Evolutionary conservation across 2,329 filamentous ascomycete genomes (phyloP), one percentile per base, ranked within the genome.

Genomic region (Trichoderma semiorbis): DNA sequence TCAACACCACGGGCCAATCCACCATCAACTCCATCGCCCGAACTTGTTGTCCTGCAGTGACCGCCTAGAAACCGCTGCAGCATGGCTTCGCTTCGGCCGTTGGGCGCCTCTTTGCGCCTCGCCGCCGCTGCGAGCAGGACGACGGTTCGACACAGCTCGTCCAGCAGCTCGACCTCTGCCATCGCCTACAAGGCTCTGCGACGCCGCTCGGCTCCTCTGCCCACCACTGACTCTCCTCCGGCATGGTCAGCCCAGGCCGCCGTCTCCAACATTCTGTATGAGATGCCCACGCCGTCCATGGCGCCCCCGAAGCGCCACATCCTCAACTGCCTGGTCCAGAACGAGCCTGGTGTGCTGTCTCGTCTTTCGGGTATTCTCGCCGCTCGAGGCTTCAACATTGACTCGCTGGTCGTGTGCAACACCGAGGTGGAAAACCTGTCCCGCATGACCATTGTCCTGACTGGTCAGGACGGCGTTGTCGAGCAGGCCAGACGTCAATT

Each of bases 191-290:
- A 99, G 87, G 94, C 95, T 72, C 89, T 98, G 74, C 95, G 97
- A 80, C 93, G 94, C 78, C 93, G 95, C 75, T 93, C 95, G 73
- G 92, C 93, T 24, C 93, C 95, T 74, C 90, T 94, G 26, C 93
- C 97, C 69, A 92, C 93, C 70, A 91, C 89, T 75, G 90, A 93
- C 76, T 87, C 92, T 70, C 87, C 92, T 32, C 91, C 93, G 43
- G 87, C 94, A 12, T 94, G 94, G 87, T 97, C 95, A 79, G 95
- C 95, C 47, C 95, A 96, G 77, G 94, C 96, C 21, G 96, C 96
- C 76, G 96, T 99, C 75, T 97, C 94, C 80, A 97, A 95, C 82
- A 99, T 99, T 80, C 93, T 99, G 82, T 99, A 99, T 87, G 96
- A 99, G 87, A 98, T 95, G 3, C 96, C 96, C 7, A 87, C 93